Percentiles rank a stretch among this genome's conserved stretches.
Conservation (phyloP, 1,284 basidiomycete species). For the Peniophora sp. region DNA sequence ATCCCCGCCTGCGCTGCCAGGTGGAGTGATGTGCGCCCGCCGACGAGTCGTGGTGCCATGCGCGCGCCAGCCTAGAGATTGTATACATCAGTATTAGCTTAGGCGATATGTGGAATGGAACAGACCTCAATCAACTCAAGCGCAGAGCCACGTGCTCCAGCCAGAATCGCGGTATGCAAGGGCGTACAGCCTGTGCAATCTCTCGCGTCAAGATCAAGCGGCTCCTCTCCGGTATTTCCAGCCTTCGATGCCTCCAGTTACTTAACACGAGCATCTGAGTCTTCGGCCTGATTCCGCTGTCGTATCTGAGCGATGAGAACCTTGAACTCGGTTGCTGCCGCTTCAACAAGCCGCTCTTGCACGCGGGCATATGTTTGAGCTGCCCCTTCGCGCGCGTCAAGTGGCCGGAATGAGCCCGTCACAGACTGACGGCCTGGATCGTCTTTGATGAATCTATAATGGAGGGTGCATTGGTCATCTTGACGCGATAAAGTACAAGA, state of each 20-base stretch:
- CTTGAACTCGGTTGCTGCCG: conserved; percentile 21
- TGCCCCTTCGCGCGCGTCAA: conserved; percentile 59
- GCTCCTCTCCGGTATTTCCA: neutral
- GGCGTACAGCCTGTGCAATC: conserved; percentile 53
- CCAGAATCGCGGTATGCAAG: conserved; percentile 45
- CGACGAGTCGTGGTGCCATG: conserved; percentile 45
- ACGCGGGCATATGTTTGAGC: conserved; percentile 48
- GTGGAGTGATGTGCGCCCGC: conserved; percentile 47
- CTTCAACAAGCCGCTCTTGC: conserved; percentile 43
- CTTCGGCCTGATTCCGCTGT: neutral
- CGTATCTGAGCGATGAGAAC: conserved; percentile 28
- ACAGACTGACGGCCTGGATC: conserved; percentile 53
- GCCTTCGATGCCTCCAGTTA: too few species aligned
- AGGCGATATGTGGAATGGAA: too few species aligned
- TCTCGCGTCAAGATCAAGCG: neutral
- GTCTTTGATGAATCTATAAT: conserved; percentile 42
- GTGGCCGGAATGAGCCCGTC: conserved; percentile 56
- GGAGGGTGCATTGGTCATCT: too few species aligned
- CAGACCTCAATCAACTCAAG: conserved; percentile 23
- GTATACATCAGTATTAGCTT: too few species aligned
- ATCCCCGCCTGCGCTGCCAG: conserved; percentile 43
- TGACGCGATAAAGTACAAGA: too few species aligned
- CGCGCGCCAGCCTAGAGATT: conserved; percentile 44
- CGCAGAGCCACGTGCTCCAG: conserved; percentile 35
- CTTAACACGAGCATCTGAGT: too few species aligned